A percentile compares a stretch with the other conserved stretches of the same genome.
Evolutionary conservation across 441 rosid species (phyloP).

Genomic region (Erodium texanum): DNA sequence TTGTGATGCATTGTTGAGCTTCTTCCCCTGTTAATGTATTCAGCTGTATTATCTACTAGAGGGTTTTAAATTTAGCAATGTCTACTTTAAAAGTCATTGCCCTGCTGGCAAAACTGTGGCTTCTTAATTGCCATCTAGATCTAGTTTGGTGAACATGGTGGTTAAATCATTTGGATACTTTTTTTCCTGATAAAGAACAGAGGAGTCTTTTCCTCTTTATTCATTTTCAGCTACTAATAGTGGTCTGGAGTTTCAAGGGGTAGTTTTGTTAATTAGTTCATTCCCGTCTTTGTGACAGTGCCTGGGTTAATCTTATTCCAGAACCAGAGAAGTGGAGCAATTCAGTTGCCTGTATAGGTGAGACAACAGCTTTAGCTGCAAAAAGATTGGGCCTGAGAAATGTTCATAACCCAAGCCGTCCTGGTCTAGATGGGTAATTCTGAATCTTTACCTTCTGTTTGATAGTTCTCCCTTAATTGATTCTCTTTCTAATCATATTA

Average conservation of each 20-base stretch:
- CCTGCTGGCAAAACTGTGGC: neutral
- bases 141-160: neutral
- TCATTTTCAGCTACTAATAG: neutral
- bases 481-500: neutral
- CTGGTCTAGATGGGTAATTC: conserved; percentile 86
- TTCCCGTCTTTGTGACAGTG: conserved; percentile 37
- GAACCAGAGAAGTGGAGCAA: conserved; percentile 49
- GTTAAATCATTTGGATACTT: neutral
- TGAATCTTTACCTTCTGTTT: conserved; percentile 2
- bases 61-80: neutral
- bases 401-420: conserved; percentile 62
- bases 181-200: neutral
- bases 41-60: neutral
- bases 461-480: neutral
- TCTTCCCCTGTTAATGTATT: neutral
- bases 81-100: neutral
- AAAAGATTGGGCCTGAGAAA: conserved; percentile 57
- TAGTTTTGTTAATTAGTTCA: conserved; percentile 15
- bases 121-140: neutral
- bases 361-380: conserved; percentile 86
- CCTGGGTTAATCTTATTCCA: conserved; percentile 63
- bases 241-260: neutral
- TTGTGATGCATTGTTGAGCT: neutral
- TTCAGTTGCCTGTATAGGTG: conserved; percentile 83
- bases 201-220: neutral